Evolutionary conservation across 306 rosid genomes (phyloP).

Genomic region (Citrullus colocynthis): DNA sequence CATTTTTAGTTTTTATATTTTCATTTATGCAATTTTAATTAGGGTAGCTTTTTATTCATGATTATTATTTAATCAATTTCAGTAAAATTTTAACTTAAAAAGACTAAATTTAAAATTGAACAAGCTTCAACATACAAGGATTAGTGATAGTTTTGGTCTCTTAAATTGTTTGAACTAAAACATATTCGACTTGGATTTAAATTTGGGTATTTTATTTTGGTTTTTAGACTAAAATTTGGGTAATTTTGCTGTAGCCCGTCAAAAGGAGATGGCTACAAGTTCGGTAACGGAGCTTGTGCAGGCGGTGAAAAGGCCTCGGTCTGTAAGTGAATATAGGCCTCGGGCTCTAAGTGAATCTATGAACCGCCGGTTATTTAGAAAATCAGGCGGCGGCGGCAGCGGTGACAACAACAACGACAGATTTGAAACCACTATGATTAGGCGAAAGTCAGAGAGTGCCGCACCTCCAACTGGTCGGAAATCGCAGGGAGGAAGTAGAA

Average conservation of each 20-base stretch:
- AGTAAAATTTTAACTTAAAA: no score
- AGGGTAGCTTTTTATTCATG: no score
- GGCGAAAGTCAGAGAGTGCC: constrained; percentile 57
- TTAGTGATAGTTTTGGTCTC: no score
- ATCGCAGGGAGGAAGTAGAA: constrained; percentile 23
- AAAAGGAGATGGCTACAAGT: constrained; percentile 62
- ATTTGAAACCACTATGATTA: constrained; percentile 8
- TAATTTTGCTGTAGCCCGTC: constrained; percentile 47
- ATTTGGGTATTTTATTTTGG: neutral
- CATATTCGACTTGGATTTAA: no score
- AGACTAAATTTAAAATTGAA: no score
- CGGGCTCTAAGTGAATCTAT: constrained; percentile 74
- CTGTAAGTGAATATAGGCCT: constrained; percentile 41
- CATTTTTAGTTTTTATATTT: no score
- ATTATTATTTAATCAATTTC: no score
- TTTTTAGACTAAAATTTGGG: neutral
- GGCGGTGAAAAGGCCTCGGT: constrained; percentile 81
- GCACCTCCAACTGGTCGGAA: constrained; percentile 33
- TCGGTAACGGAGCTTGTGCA: constrained; percentile 58
- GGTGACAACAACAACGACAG: constrained; percentile 13
- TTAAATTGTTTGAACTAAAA: no score
- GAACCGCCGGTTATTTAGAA: constrained; percentile 41
- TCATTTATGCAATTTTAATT: no score
- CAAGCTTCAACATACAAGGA: no score
- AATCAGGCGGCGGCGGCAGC: constrained; percentile 28